Evolutionary conservation across 164 flowering plant species (phyloP).

Genomic region (Berberis thunbergii): DNA sequence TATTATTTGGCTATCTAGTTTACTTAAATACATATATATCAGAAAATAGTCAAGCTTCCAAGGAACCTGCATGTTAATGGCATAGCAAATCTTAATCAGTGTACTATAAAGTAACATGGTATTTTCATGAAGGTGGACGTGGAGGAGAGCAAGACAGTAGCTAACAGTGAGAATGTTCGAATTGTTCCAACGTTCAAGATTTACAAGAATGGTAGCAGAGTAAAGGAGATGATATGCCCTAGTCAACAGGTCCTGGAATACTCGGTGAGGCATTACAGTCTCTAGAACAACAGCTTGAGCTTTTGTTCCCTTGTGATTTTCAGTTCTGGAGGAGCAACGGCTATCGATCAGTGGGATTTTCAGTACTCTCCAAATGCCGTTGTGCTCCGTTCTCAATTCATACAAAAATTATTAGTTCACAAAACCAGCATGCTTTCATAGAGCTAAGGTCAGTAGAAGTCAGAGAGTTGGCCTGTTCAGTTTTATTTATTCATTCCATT

Average conservation of each 20-base stretch:
- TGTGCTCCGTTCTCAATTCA: constrained; percentile 13
- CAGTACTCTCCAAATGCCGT: background rate
- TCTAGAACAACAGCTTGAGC: constrained; percentile 18
- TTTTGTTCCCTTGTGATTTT: constrained; percentile 1
- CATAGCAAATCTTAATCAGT: too few species aligned
- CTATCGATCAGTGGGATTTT: too few species aligned
- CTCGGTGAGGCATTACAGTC: constrained; percentile 80
- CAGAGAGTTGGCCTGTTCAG: constrained; percentile 31
- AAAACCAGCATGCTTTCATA: constrained; percentile 30
- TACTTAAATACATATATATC: too few species aligned
- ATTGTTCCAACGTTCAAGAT: constrained; percentile 87
- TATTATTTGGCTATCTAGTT: too few species aligned
- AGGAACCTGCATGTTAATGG: too few species aligned
- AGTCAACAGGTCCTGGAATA: constrained; percentile 65
- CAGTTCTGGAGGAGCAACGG: background rate
- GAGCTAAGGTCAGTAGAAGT: constrained; percentile 25
- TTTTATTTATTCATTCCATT: constrained; percentile 51
- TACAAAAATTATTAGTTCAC: constrained; percentile 20
- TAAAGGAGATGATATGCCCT: constrained; percentile 82
- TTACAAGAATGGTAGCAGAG: constrained; percentile 61
- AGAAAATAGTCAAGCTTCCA: too few species aligned
- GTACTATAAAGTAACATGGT: background rate
- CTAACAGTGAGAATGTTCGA: constrained; percentile 55
- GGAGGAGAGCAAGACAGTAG: constrained; percentile 46
- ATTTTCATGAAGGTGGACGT: constrained; percentile 58